Conservation (phyloP, 1,284 basidiomycete genomes). For the Termitomyces sp. region DNA sequence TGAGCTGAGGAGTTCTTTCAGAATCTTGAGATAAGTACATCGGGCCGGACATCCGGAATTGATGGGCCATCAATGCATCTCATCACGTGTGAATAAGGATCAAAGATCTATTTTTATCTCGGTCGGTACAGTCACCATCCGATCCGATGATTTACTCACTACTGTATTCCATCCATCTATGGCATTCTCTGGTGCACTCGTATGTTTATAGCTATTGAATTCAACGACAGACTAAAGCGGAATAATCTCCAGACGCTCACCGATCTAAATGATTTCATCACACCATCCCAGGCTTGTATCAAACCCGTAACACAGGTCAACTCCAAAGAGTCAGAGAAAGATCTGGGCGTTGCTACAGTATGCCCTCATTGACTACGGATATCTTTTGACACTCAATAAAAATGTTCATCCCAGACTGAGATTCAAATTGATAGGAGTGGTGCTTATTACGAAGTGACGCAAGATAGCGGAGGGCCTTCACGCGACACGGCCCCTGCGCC, state of each 20-base stretch:
- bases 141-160: constrained; percentile 5
- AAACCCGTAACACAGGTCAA: constrained; percentile 84
- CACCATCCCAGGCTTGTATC: constrained; percentile 96
- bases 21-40: no score
- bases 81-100: neutral
- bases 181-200: constrained; percentile 89
- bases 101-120: neutral
- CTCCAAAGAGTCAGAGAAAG: constrained; percentile 31
- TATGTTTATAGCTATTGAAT: constrained; percentile 35
- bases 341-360: constrained; percentile 59
- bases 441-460: constrained; percentile 71
- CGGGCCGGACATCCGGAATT: no score
- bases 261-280: constrained; percentile 97
- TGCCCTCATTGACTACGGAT: constrained; percentile 20
- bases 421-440: constrained; percentile 83
- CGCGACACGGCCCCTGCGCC: constrained; percentile 22
- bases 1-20: no score
- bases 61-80: no score
- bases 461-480: constrained; percentile 12
- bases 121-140: no score
- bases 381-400: neutral
- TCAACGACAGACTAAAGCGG: neutral
- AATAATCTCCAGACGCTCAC: constrained; percentile 64
- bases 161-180: constrained; percentile 36
- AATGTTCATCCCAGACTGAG: constrained; percentile 59